These are phyloP conservation scores for Styphnolobium japonicum DNA, from an alignment of 306 rosid species.

Conservation along the genomic window DNA sequence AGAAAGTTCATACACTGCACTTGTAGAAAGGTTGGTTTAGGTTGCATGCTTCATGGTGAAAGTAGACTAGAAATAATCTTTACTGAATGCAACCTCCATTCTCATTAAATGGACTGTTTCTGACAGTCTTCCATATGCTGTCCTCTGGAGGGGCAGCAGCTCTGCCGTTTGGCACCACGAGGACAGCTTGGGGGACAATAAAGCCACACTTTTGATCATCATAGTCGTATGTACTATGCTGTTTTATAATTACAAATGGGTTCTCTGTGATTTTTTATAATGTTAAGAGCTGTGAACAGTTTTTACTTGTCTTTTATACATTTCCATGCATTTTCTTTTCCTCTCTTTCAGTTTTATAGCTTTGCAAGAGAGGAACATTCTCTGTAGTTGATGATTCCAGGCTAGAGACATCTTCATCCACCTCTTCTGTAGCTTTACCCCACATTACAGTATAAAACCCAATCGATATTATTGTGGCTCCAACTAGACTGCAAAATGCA, in stretches of 20 bases:
- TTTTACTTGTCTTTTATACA: constrained; percentile 15
- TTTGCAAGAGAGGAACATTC: constrained; percentile 38
- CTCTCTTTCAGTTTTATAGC: constrained; percentile 10
- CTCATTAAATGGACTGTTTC: neutral
- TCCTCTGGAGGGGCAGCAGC: neutral
- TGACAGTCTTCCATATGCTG: neutral
- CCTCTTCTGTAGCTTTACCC: constrained; percentile 19
- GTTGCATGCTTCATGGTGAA: neutral
- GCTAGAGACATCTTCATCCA: neutral
- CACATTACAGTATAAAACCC: constrained; percentile 16
- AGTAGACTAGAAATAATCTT: neutral
- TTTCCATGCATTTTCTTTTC: constrained; percentile 15
- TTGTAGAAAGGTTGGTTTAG: neutral
- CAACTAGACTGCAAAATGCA: constrained; percentile 33
- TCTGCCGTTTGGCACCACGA: neutral
- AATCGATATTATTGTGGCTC: constrained; percentile 22
- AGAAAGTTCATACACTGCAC: neutral
- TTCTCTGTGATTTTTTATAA: neutral
- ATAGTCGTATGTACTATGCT: neutral
- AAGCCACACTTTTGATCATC: neutral
- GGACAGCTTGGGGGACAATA: neutral
- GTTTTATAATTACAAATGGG: neutral
- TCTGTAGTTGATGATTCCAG: constrained; percentile 37
- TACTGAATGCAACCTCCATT: neutral
- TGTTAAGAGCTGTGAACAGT: neutral